Conservation (phyloP, 2,329 filamentous ascomycete species). For the Aspergillus quadrilineatus region DNA sequence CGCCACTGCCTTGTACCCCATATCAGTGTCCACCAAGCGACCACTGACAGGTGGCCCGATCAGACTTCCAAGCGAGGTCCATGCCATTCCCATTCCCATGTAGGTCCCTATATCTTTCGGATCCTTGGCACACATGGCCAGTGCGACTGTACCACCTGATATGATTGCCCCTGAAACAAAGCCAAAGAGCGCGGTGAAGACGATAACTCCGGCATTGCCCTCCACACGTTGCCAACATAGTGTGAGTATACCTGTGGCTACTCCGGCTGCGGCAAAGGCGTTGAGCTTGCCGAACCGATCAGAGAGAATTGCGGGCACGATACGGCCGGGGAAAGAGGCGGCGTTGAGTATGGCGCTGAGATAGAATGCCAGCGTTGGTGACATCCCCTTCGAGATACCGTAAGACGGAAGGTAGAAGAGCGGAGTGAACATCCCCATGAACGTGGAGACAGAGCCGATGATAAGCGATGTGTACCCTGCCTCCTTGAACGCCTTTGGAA, state of each 20-base stretch:
- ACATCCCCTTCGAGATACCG: slow-evolving; percentile 25
- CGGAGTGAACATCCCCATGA: slow-evolving; percentile 30
- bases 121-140: slow-evolving; percentile 17
- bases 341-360: slow-evolving; percentile 35
- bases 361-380: slow-evolving; percentile 25
- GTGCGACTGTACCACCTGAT: slow-evolving; percentile 19
- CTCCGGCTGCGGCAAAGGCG: slow-evolving; percentile 20
- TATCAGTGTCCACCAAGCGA: slow-evolving; percentile 4
- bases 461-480: slow-evolving; percentile 22
- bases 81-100: slow-evolving; percentile 23
- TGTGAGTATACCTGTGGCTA: slow-evolving; percentile 30
- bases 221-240: slow-evolving; percentile 29
- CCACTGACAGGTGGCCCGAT: slow-evolving; percentile 12
- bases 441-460: slow-evolving; percentile 21
- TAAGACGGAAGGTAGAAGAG: slow-evolving; percentile 35
- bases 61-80: slow-evolving; percentile 3
- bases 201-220: slow-evolving; percentile 29
- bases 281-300: slow-evolving; percentile 28
- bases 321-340: slow-evolving; percentile 35
- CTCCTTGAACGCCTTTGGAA: slow-evolving; percentile 25
- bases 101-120: slow-evolving; percentile 22
- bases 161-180: slow-evolving; percentile 38
- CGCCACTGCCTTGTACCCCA: background rate
- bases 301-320: slow-evolving; percentile 34
- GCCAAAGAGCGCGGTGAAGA: slow-evolving; percentile 33